These are phyloP conservation scores for Clonostachys byssicola DNA, from an alignment of 2,329 filamentous ascomycete genomes.

Conservation along the genomic window DNA sequence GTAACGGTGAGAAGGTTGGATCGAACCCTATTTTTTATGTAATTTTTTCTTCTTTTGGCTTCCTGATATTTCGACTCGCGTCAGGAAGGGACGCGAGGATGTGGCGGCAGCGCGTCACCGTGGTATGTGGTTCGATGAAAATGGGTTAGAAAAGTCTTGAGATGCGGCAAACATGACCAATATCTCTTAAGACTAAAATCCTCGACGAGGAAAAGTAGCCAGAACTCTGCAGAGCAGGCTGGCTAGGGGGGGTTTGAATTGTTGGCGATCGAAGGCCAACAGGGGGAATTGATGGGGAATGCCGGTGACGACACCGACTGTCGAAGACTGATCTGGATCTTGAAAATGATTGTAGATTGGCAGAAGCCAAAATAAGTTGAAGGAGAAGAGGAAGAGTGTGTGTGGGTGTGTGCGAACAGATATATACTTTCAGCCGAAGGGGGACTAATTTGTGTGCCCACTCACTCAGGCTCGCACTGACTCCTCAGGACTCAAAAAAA, in stretches of 20 bases:
- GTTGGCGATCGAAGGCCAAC: not conserved
- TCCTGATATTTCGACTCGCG: not conserved
- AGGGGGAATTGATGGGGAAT: slow-evolving; percentile 4
- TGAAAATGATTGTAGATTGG: slow-evolving; percentile 21
- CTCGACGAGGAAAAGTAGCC: slow-evolving; percentile 18
- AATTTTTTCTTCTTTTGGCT: too few species aligned
- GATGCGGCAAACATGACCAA: slow-evolving; percentile 52
- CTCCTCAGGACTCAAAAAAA: too few species aligned
- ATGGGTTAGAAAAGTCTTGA: slow-evolving; percentile 49
- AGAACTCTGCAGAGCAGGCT: slow-evolving; percentile 15
- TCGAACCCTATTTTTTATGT: not conserved
- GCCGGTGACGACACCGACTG: slow-evolving; percentile 18
- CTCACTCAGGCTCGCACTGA: too few species aligned
- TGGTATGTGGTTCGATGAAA: slow-evolving; percentile 57
- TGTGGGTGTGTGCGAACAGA: slow-evolving; percentile 21
- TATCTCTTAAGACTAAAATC: slow-evolving; percentile 23
- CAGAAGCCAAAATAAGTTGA: slow-evolving; percentile 28
- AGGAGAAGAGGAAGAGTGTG: slow-evolving; percentile 15
- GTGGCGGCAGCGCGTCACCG: slow-evolving; percentile 51
- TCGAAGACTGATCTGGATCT: slow-evolving; percentile 11
- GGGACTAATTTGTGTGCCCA: too few species aligned
- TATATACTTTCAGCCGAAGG: slow-evolving; percentile 12
- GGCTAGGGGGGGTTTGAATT: slow-evolving; percentile 1
- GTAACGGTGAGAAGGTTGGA: not conserved
- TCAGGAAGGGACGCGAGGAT: slow-evolving; percentile 30